These are phyloP conservation scores for Zymoseptoria tritici DNA, from an alignment of 2,329 filamentous ascomycete species.

Conservation along the genomic window DNA sequence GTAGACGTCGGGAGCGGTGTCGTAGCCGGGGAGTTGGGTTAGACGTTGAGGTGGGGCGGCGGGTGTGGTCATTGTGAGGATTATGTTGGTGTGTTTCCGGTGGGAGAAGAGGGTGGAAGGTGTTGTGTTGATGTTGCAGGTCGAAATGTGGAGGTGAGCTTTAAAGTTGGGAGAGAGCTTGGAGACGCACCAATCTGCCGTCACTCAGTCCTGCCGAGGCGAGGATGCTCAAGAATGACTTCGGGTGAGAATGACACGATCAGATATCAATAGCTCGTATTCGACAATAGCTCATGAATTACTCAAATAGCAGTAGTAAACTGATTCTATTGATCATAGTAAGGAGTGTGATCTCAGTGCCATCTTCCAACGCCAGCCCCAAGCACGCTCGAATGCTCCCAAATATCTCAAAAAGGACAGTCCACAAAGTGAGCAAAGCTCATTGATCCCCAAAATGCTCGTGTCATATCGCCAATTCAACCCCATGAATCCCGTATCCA, in stretches of 20 bases:
- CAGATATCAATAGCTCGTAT: not conserved
- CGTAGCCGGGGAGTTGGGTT: conserved; percentile 32
- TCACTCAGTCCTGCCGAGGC: not conserved
- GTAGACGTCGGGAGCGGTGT: conserved; percentile 83
- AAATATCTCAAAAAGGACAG: not conserved
- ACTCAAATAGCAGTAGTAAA: not conserved
- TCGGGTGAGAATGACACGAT: no score
- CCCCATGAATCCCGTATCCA: no score
- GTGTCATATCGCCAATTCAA: not conserved
- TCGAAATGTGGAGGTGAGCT: no score
- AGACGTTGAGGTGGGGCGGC: conserved; percentile 4
- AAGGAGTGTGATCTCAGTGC: not conserved
- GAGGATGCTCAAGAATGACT: not conserved
- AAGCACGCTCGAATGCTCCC: not conserved
- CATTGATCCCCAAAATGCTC: no score
- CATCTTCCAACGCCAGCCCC: not conserved
- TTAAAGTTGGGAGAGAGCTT: not conserved
- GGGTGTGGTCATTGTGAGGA: not conserved
- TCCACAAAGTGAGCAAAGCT: not conserved
- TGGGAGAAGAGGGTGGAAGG: not conserved
- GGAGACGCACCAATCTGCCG: not conserved
- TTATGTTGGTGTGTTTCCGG: not conserved
- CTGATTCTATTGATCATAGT: not conserved
- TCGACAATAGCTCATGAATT: not conserved
- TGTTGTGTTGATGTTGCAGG: not conserved